Conservation (phyloP, 2,329 filamentous ascomycete species). For the Aspergillus chevalieri region DNA sequence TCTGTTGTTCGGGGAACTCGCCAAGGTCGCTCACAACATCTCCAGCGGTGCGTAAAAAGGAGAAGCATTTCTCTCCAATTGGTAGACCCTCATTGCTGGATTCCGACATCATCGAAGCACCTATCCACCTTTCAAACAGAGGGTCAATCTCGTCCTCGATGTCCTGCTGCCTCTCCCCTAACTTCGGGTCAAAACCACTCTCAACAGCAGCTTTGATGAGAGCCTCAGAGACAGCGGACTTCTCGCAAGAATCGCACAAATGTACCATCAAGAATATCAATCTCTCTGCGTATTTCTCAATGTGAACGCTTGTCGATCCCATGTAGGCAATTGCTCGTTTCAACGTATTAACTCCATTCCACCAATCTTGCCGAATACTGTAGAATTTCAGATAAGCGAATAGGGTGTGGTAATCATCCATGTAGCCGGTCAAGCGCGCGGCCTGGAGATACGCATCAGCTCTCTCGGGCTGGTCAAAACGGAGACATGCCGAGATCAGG, state of each 20-base stretch:
- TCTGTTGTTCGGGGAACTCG: constrained; percentile 6
- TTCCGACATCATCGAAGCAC: constrained; percentile 16
- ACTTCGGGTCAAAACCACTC: constrained; percentile 28
- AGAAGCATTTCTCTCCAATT: constrained; percentile 27
- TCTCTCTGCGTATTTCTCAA: constrained; percentile 22
- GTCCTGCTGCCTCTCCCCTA: constrained; percentile 23
- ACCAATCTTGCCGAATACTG: constrained; percentile 30
- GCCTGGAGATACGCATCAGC: constrained; percentile 37
- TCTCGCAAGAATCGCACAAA: constrained; percentile 31
- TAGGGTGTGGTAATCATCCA: constrained; percentile 32
- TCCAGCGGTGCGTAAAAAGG: constrained; percentile 26
- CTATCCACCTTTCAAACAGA: constrained; percentile 23
- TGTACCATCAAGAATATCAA: constrained; percentile 35
- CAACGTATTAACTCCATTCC: constrained; percentile 27
- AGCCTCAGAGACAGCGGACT: constrained; percentile 21
- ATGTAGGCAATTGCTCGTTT: constrained; percentile 31
- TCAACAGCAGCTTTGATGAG: constrained; percentile 32
- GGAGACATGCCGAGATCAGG: constrained; percentile 33
- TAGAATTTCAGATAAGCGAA: constrained; percentile 35
- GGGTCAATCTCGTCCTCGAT: constrained; percentile 17
- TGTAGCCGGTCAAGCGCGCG: constrained; percentile 29
- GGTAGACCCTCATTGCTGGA: constrained; percentile 13
- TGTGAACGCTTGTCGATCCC: constrained; percentile 27
- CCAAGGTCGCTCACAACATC: constrained; percentile 20
- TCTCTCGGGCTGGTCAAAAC: constrained; percentile 36